Evolutionary conservation across 2,329 filamentous ascomycete genomes (phyloP).

Genomic region (Arthrobotrys megalospora): DNA sequence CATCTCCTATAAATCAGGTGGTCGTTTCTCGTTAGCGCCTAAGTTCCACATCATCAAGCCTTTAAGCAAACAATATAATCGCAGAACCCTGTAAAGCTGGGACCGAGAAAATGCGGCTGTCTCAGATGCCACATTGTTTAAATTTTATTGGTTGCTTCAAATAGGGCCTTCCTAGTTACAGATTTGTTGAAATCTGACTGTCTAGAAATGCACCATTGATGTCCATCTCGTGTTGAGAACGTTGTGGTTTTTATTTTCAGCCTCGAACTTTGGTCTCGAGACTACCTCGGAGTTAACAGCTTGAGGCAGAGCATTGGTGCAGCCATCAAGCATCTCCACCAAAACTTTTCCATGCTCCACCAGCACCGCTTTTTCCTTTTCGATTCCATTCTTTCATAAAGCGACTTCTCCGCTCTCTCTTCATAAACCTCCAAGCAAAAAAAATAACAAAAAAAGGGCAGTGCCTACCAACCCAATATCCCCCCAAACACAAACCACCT

Average conservation of each 20-base stretch:
- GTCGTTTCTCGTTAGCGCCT: slow-evolving; percentile 4
- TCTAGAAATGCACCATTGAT: background rate
- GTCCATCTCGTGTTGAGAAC: too few relatives aligned
- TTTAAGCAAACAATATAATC: background rate
- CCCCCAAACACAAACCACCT: slow-evolving; percentile 96
- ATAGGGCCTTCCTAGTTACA: too few relatives aligned
- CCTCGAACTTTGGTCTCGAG: too few relatives aligned
- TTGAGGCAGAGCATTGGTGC: too few relatives aligned
- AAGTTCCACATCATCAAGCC: background rate
- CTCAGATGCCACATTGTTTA: too few relatives aligned
- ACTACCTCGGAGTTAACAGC: too few relatives aligned
- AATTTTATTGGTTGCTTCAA: background rate
- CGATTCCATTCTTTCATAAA: slow-evolving; percentile 16
- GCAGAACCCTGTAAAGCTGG: too few relatives aligned
- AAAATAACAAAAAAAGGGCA: slow-evolving; percentile 46
- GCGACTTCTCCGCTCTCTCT: background rate
- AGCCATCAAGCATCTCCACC: too few relatives aligned
- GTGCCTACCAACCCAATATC: slow-evolving; percentile 80
- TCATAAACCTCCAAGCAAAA: background rate
- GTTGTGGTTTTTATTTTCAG: too few relatives aligned
- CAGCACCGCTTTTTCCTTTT: background rate
- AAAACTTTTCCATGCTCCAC: too few relatives aligned
- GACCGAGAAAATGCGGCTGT: too few relatives aligned
- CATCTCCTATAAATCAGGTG: slow-evolving; percentile 77
- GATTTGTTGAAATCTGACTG: slow-evolving; percentile 9